Base-by-base conservation (phyloP, 2,329 filamentous ascomycete species). In the Arthrinium phaeospermum region DNA sequence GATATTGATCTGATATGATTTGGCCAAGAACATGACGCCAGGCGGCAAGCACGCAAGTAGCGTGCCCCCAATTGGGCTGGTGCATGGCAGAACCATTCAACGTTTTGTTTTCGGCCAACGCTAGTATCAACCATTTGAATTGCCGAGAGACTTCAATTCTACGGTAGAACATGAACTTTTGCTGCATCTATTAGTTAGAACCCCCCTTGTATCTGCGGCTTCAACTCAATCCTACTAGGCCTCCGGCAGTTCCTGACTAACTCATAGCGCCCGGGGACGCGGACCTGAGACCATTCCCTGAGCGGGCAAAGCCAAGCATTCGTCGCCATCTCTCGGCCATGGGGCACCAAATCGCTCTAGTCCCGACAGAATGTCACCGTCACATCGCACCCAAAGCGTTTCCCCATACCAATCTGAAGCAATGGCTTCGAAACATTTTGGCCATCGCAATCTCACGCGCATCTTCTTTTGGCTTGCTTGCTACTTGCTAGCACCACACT, bases 351-450 rank as follows among this genome's bases (percentile, higher is more conserved):
- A 10, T 64, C 34, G 57, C 30, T 61, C 53, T 64, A 64, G 34
- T 64, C 19, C 34, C 34, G 19, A 19, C 19, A 34, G 10, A 10
- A 41, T 41, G 34, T 24, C 57, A 64, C 57, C 57, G 57, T 64
- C 57, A 22, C 57, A 64, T 41, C 13, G 57, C 57, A 41, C 34
- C 34, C 53, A 61, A 61, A 37, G 53, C 53, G 53, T 22, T 61
- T 61, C 53, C 30, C 53, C 53, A 37, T 37, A 61, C 51, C 30
- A 61, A 61, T 64, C 57, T 64, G 57, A 64, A 41, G 57, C 57
- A 24, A 41, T 64, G 57, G 57, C n/a, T 22, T 64, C 57, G 57
- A 64, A 64, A 64, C 57, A 64, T 64, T 64, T 64, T 64, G 57
- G n/a, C 30, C 34, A 41, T 64, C 57, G 22, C 27, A 61, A 22